Evolutionary conservation across 1,139 yeast genomes (phyloP).

Genomic region (Sugiyamaella xylanicola): DNA sequence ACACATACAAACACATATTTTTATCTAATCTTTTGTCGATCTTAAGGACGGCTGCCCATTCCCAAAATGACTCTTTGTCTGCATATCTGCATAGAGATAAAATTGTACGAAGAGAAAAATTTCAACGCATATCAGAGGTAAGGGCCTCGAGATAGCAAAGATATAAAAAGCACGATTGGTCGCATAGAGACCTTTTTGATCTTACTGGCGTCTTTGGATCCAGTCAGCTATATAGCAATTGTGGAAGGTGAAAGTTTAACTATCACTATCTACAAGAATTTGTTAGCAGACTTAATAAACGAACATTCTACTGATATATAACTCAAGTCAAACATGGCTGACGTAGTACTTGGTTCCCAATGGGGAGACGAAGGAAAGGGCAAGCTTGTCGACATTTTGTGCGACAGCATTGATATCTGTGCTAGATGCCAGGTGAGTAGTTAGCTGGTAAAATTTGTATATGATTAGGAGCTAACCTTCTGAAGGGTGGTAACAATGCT

Average conservation of each 20-base stretch:
- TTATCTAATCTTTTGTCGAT: no score
- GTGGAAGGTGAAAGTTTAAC: slow-evolving; percentile 1
- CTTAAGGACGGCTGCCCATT: no score
- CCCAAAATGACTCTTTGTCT: slow-evolving; percentile 1
- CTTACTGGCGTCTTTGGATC: slow-evolving; percentile 21
- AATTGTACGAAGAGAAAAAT: not conserved
- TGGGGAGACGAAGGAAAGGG: slow-evolving; percentile 99
- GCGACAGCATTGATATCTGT: slow-evolving; percentile 93
- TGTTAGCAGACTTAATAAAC: slow-evolving; percentile 9
- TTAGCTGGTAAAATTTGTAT: not conserved
- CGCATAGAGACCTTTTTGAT: slow-evolving; percentile 11
- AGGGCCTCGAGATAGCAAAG: not conserved
- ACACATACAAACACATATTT: no score
- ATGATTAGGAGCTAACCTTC: not conserved
- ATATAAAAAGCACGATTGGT: slow-evolving; percentile 1
- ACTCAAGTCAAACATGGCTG: slow-evolving; percentile 55
- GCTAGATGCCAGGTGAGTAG: slow-evolving; percentile 75
- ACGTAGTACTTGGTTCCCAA: slow-evolving; percentile 95
- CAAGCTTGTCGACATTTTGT: slow-evolving; percentile 87
- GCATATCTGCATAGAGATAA: not conserved
- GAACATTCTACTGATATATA: not conserved
- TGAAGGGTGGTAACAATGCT: slow-evolving; percentile 91
- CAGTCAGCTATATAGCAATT: slow-evolving; percentile 19
- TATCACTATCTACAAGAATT: not conserved
- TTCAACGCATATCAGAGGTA: not conserved